phyloP scores from a whole-genome alignment of 2,329 filamentous ascomycete genomes.

The Fusarium domesticum region DNA sequence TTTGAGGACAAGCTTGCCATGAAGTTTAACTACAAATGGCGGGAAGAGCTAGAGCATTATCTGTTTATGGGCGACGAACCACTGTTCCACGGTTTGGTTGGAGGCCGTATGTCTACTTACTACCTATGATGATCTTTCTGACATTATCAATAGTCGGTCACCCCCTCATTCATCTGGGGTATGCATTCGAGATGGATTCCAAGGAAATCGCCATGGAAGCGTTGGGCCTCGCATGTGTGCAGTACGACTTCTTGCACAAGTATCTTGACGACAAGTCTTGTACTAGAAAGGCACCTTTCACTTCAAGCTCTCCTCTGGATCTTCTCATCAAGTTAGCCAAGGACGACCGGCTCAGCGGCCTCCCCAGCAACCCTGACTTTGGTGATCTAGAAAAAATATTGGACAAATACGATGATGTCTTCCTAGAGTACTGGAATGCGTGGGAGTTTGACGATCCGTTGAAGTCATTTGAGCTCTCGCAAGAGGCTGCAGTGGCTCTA shows the following conservation, averaged over 20 bases:
- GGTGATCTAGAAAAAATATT: constrained; percentile 69
- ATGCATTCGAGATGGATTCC: constrained; percentile 83
- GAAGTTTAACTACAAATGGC: constrained; percentile 78
- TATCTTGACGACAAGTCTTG: constrained; percentile 72
- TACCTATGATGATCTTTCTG: constrained; percentile 15
- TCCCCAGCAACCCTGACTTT: constrained; percentile 58
- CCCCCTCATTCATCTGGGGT: constrained; percentile 91
- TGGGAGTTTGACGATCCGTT: constrained; percentile 71
- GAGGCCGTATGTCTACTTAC: constrained; percentile 62
- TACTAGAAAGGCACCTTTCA: constrained; percentile 59
- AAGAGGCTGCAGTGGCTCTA: constrained; percentile 59
- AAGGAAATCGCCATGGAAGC: constrained; percentile 88
- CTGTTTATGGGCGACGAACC: constrained; percentile 72
- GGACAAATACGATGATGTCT: constrained; percentile 61
- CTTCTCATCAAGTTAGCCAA: constrained; percentile 66
- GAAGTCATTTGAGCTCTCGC: constrained; percentile 72
- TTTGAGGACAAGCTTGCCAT: constrained; percentile 87
- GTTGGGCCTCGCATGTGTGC: constrained; percentile 61
- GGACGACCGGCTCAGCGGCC: constrained; percentile 67
- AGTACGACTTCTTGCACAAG: constrained; percentile 60
- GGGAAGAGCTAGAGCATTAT: constrained; percentile 70
- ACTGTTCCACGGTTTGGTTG: constrained; percentile 74
- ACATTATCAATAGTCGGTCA: constrained; percentile 64
- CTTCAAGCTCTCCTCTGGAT: constrained; percentile 61
- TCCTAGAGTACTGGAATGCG: constrained; percentile 88